Evolutionary conservation across 164 flowering plant genomes (phyloP).

Genomic region (Vitis rotundifolia): DNA sequence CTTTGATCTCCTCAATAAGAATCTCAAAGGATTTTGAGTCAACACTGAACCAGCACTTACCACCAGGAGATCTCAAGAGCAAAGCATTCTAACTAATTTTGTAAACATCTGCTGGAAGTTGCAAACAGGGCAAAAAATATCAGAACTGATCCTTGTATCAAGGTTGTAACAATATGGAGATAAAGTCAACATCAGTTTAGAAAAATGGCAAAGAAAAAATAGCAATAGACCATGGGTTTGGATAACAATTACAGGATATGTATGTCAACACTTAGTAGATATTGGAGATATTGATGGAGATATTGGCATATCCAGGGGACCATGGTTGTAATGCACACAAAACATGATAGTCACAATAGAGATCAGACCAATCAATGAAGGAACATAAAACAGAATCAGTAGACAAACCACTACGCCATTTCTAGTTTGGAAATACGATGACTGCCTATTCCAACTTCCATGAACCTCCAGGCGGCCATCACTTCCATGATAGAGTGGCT

Average conservation of each 20-base stretch:
- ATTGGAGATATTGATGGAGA: no score
- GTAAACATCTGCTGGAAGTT: not conserved
- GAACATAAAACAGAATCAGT: not conserved
- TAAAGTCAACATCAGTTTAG: no score
- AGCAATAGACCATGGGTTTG: no score
- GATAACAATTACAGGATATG: no score
- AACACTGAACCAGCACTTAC: no score
- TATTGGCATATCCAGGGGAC: no score
- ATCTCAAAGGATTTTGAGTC: no score
- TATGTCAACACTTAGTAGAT: no score
- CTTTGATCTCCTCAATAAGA: no score
- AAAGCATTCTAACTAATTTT: not conserved
- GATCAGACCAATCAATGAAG: not conserved
- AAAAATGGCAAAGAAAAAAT: no score
- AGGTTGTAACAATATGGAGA: no score
- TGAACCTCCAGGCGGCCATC: constrained; percentile 46
- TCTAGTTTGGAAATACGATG: constrained; percentile 48
- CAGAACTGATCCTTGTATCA: no score
- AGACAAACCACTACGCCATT: constrained; percentile 59
- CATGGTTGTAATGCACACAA: not conserved
- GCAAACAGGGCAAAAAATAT: not conserved
- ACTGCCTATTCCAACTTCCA: constrained; percentile 45
- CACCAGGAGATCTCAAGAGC: not conserved
- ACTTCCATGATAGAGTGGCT: constrained; percentile 35
- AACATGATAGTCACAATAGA: not conserved